Percentiles rank a stretch among this genome's conserved stretches.
These are phyloP conservation scores for Vigna hirtella DNA, from an alignment of 306 rosid species.

Conservation along the genomic window DNA sequence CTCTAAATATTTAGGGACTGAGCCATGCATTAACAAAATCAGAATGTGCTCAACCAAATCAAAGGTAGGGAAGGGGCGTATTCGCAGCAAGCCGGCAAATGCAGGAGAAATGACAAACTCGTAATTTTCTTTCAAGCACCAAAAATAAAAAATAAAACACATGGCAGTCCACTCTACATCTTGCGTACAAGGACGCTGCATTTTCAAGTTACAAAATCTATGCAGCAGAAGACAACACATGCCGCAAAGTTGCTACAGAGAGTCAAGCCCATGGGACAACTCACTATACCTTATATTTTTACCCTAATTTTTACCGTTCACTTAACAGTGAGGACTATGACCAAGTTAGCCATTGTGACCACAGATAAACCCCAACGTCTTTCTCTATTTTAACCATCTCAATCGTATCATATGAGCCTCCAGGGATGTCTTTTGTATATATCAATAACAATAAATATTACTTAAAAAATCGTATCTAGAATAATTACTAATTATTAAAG, in stretches of 20 bases:
- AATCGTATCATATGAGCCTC: background rate
- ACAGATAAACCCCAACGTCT: background rate
- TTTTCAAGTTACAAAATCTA: slow-evolving; percentile 27
- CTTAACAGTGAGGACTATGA: background rate
- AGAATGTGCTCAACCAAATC: slow-evolving; percentile 8
- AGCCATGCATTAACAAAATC: slow-evolving; percentile 23
- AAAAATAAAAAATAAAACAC: background rate
- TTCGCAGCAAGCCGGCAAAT: background rate
- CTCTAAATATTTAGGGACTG: slow-evolving; percentile 16
- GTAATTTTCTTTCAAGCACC: slow-evolving; percentile 7
- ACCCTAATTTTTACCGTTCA: background rate
- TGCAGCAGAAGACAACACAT: slow-evolving; percentile 9
- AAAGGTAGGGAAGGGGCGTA: background rate
- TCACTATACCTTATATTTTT: background rate
- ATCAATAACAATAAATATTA: too few relatives aligned
- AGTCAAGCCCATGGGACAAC: background rate
- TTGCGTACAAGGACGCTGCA: background rate
- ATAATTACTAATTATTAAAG: background rate
- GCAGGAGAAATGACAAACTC: slow-evolving; percentile 21
- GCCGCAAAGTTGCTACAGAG: background rate
- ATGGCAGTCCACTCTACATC: background rate
- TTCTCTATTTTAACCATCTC: background rate
- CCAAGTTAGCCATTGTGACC: background rate
- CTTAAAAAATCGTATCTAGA: background rate
- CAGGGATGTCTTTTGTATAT: background rate